phyloP scores from a whole-genome alignment of 768 basidiomycete genomes.

The Hygrocybe punicea region DNA sequence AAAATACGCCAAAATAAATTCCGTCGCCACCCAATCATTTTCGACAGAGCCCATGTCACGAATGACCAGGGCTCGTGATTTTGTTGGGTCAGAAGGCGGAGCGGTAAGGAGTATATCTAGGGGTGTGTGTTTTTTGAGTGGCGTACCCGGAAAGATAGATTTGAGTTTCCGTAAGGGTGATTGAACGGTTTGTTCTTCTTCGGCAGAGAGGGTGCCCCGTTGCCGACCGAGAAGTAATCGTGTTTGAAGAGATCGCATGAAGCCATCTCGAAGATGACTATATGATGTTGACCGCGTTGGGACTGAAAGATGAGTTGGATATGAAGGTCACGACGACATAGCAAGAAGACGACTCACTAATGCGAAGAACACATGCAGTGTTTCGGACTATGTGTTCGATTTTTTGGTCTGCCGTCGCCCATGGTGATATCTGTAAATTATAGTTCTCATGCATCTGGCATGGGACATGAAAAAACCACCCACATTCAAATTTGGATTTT shows the following conservation, averaged over 20 bases:
- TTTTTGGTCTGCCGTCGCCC: conserved; percentile 65
- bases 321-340: not conserved
- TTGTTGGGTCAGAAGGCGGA: conserved; percentile 43
- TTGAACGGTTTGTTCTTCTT: conserved; percentile 54
- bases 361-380: conserved; percentile 69
- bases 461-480: conserved; percentile 13
- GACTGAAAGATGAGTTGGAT: conserved; percentile 41
- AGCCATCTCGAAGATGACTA: conserved; percentile 78
- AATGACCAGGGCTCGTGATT: conserved; percentile 55
- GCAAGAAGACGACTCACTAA: conserved; percentile 44
- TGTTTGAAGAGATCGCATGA: conserved; percentile 66
- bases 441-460: not conserved
- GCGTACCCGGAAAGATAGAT: conserved; percentile 69
- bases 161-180: conserved; percentile 70
- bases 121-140: conserved; percentile 61
- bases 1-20: conserved; percentile 74
- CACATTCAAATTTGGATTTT: conserved; percentile 60
- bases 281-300: conserved; percentile 76
- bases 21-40: conserved; percentile 69
- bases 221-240: conserved; percentile 54
- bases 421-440: conserved; percentile 46
- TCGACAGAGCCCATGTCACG: conserved; percentile 72
- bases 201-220: conserved; percentile 52
- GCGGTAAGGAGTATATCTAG: conserved; percentile 67
- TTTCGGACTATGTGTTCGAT: conserved; percentile 63